Percentiles rank a stretch among this genome's conserved stretches.
phyloP scores from a whole-genome alignment of 306 rosid genomes.

The Gastrolobium bilobum region DNA sequence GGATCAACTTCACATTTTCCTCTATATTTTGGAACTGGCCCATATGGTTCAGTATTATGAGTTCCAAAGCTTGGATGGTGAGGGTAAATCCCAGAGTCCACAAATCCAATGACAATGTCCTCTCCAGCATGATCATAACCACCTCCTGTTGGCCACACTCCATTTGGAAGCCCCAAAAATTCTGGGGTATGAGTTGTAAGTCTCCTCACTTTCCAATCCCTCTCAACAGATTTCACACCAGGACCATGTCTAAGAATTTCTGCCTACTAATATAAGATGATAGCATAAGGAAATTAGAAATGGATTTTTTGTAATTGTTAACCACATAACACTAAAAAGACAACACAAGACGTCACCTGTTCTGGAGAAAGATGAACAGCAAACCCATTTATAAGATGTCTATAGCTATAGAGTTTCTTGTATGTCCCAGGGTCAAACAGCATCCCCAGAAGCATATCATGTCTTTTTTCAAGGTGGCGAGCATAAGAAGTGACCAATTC shows the following conservation, averaged over 20 bases:
- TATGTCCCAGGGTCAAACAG: conserved; percentile 84
- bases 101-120: conserved; percentile 94
- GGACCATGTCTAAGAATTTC: conserved; percentile 85
- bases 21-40: conserved; percentile 83
- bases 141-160: conserved; percentile 99
- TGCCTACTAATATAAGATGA: conserved; percentile 86
- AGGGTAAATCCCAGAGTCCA: conserved; percentile 95
- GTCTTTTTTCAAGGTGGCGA: conserved; percentile 87
- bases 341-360: conserved; percentile 78
- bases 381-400: conserved; percentile 96
- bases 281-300: conserved; percentile 53
- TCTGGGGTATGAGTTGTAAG: conserved; percentile 98
- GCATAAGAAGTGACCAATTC: conserved; percentile 84
- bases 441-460: conserved; percentile 95
- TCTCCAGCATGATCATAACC: conserved; percentile 97
- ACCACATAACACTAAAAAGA: conserved; percentile 27
- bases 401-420: conserved; percentile 86
- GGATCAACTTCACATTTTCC: conserved; percentile 98
- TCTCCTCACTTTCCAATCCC: conserved; percentile 95
- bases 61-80: conserved; percentile 91
- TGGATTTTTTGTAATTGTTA: conserved; percentile 16
- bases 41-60: conserved; percentile 78
- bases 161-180: conserved; percentile 98
- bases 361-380: conserved; percentile 89
- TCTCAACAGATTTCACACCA: conserved; percentile 88